Conservation (phyloP, 192 early-diverging fungal genomes). For the Linnemannia hyalina region DNA sequence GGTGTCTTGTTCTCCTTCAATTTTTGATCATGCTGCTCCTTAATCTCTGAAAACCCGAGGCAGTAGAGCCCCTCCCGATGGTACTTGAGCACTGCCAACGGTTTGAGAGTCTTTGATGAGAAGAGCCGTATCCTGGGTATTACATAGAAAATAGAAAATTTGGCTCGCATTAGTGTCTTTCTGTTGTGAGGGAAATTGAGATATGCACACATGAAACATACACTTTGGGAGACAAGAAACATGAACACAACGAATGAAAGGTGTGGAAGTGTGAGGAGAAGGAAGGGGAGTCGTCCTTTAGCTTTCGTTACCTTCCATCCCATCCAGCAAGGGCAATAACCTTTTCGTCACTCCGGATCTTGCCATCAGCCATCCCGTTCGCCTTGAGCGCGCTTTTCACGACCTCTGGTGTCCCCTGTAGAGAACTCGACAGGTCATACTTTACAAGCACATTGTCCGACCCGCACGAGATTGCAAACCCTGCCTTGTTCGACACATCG, state of each 20-base stretch:
- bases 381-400: constrained; percentile 23
- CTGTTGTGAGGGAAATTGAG: not conserved
- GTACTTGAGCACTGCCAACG: constrained; percentile 57
- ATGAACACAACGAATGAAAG: not conserved
- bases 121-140: constrained; percentile 49
- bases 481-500: constrained; percentile 39
- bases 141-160: not conserved
- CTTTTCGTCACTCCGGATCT: constrained; percentile 50
- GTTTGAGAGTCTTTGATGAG: constrained; percentile 55
- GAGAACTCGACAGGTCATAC: constrained; percentile 24
- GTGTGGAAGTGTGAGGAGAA: not conserved
- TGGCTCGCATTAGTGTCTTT: not conserved
- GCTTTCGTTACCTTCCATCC: constrained; percentile 52
- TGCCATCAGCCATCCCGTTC: constrained; percentile 44
- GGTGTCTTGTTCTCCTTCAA: not conserved
- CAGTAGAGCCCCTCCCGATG: constrained; percentile 55
- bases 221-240: not conserved
- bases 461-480: constrained; percentile 52
- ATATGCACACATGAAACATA: not conserved
- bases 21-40: not conserved
- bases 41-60: constrained; percentile 43
- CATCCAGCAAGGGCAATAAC: constrained; percentile 57
- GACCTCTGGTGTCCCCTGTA: constrained; percentile 35
- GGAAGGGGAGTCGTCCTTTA: not conserved
- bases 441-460: constrained; percentile 56